phyloP scores from a whole-genome alignment of 805 yeast species.

The Lachancea waltii region DNA sequence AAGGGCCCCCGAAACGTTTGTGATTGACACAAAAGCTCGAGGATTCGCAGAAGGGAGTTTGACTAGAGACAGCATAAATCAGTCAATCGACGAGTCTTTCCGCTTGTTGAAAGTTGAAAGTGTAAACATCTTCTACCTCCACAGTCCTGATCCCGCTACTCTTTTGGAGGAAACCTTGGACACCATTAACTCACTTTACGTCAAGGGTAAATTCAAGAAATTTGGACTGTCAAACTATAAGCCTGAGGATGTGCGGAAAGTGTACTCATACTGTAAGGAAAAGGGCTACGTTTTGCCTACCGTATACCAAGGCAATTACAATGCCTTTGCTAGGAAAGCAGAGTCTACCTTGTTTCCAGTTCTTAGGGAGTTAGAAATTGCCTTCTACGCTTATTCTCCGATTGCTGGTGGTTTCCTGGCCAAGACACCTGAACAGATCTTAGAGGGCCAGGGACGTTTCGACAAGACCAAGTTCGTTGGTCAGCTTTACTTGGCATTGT shows the following conservation, averaged over 20 bases:
- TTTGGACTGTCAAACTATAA: constrained; percentile 26
- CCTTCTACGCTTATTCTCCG: constrained; percentile 24
- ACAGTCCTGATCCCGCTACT: constrained; percentile 22
- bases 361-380: constrained; percentile 14
- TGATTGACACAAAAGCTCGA: constrained; percentile 4
- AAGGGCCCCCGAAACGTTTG: not conserved
- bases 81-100: constrained; percentile 14
- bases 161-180: constrained; percentile 23
- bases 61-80: constrained; percentile 12
- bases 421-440: constrained; percentile 11
- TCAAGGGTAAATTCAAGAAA: constrained; percentile 20
- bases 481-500: constrained; percentile 14
- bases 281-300: constrained; percentile 23
- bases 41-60: constrained; percentile 14
- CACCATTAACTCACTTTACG: constrained; percentile 19
- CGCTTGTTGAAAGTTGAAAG: constrained; percentile 12
- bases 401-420: constrained; percentile 24
- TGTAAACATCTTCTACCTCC: constrained; percentile 21
- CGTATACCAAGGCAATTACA: constrained; percentile 28
- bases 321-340: constrained; percentile 20
- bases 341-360: constrained; percentile 22
- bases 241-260: constrained; percentile 17
- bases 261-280: constrained; percentile 15
- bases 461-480: constrained; percentile 10
- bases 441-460: constrained; percentile 16